These are phyloP conservation scores for Paraleonurus japonicus DNA, from an alignment of 257 asterid species.

Conservation along the genomic window DNA sequence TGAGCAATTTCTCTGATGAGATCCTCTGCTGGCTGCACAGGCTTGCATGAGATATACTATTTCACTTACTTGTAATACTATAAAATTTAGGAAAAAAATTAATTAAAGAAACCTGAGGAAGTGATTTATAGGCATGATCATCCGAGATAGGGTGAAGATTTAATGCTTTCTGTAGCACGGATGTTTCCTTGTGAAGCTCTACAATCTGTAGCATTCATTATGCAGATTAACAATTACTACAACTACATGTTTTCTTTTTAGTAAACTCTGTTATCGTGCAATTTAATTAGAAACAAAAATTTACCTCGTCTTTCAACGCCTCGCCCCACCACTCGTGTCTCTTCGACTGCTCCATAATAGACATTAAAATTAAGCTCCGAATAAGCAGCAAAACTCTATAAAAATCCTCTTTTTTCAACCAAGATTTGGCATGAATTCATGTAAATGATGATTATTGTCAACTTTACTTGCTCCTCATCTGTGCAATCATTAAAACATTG, in stretches of 20 bases:
- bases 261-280: too few relatives aligned
- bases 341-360: constrained; percentile 37
- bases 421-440: too few relatives aligned
- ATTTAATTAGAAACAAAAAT: neutral
- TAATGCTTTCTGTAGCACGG: constrained; percentile 54
- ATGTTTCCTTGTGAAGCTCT: constrained; percentile 56
- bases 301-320: constrained; percentile 58
- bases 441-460: neutral
- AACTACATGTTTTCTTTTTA: neutral
- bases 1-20: constrained; percentile 64
- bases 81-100: neutral
- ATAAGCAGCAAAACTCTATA: neutral
- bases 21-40: constrained; percentile 67
- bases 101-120: constrained; percentile 56
- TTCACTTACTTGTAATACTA: too few relatives aligned
- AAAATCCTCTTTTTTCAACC: neutral
- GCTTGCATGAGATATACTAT: too few relatives aligned
- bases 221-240: too few relatives aligned
- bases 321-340: constrained; percentile 45
- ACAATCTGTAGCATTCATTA: constrained; percentile 36
- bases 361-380: neutral
- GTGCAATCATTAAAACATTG: neutral
- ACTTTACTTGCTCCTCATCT: neutral
- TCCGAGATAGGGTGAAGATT: constrained; percentile 45
- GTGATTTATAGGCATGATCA: constrained; percentile 44